A percentile compares a stretch with the other conserved stretches of the same genome.
phyloP scores from a whole-genome alignment of 192 early-diverging fungal genomes.

The Funneliformis mosseae region DNA sequence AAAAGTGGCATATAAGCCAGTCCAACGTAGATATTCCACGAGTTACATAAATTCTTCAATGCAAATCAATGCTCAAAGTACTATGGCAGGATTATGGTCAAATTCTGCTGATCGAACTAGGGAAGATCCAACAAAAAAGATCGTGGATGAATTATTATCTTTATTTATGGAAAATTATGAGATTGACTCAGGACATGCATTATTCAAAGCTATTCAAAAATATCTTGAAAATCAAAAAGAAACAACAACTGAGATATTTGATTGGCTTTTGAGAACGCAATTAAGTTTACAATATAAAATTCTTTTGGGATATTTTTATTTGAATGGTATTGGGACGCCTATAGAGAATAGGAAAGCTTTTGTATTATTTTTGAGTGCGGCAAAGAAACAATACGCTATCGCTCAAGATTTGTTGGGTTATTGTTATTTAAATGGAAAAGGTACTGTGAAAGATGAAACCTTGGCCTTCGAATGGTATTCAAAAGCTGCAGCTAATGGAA shows the following conservation, averaged over 20 bases:
- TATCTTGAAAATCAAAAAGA: neutral
- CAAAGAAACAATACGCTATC: conserved; percentile 5
- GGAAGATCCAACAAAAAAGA: neutral
- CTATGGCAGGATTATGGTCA: neutral
- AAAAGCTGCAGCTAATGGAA: conserved; percentile 10
- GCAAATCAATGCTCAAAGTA: neutral
- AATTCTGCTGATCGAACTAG: neutral
- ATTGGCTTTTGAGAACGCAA: neutral
- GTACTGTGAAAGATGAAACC: neutral
- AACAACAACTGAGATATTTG: neutral
- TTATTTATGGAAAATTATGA: neutral
- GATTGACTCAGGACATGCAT: neutral
- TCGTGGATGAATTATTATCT: neutral
- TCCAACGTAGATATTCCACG: neutral
- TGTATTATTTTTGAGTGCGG: neutral
- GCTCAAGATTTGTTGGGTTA: conserved; percentile 16
- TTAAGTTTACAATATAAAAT: neutral
- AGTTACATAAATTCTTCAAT: neutral
- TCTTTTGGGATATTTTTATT: conserved; percentile 21
- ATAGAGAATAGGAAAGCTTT: neutral
- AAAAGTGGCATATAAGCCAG: neutral
- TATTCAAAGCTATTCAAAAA: neutral
- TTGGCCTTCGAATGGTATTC: conserved; percentile 21
- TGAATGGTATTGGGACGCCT: neutral
- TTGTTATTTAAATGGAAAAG: conserved; percentile 1